A percentile compares a stretch with the other conserved stretches of the same genome.
phyloP scores from a whole-genome alignment of 768 basidiomycete species.

The Lactifluus rugatus region DNA sequence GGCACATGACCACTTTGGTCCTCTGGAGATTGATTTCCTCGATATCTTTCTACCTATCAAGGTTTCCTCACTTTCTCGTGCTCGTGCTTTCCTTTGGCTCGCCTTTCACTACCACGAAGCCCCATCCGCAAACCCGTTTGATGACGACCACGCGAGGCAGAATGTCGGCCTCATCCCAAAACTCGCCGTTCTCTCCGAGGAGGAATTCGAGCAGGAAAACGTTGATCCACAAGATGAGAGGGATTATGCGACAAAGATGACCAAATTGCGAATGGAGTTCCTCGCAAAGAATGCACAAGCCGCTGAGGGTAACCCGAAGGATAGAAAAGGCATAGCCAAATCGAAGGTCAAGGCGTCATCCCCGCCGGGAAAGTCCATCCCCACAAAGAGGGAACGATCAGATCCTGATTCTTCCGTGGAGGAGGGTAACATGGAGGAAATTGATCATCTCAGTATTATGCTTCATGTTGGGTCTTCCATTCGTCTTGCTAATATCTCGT shows the following conservation, averaged over 20 bases:
- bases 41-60: constrained; percentile 37
- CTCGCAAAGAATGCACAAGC: constrained; percentile 25
- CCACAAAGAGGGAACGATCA: constrained; percentile 13
- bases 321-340: constrained; percentile 6
- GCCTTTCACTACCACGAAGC: constrained; percentile 39
- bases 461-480: neutral
- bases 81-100: constrained; percentile 39
- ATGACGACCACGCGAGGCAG: constrained; percentile 24
- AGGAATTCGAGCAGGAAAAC: constrained; percentile 33
- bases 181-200: constrained; percentile 24
- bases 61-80: constrained; percentile 34
- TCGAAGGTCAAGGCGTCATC: constrained; percentile 1
- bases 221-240: constrained; percentile 36
- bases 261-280: constrained; percentile 30
- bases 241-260: constrained; percentile 33
- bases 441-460: neutral
- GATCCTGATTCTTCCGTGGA: constrained; percentile 12
- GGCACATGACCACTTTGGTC: constrained; percentile 31
- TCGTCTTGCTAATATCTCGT: neutral
- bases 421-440: constrained; percentile 4
- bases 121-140: constrained; percentile 31
- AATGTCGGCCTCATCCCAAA: constrained; percentile 25
- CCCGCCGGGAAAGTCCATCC: constrained; percentile 5
- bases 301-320: constrained; percentile 14
- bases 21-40: constrained; percentile 28